Evolutionary conservation across 2,329 filamentous ascomycete species (phyloP), one percentile per base, ranked within the genome.

Genomic region (Phyllosticta citribraziliensis): DNA sequence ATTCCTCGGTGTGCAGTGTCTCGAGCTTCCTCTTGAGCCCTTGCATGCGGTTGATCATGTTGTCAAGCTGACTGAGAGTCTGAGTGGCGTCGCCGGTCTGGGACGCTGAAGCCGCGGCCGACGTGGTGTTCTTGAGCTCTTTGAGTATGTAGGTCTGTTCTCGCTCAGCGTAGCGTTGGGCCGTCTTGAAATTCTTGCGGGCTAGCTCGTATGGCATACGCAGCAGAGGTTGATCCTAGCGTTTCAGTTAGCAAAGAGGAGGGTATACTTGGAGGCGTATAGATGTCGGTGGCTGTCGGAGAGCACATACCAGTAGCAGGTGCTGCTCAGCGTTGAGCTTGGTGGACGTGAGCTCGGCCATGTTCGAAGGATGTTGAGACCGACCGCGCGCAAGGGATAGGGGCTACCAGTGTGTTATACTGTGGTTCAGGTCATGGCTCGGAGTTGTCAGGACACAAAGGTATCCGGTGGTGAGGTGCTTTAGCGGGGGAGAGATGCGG

Each of bases 141-240:
- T 83, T 81, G 68, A 84, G 85, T 65, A 91, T 76, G 56, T 80
- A 79, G 19, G 81, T 80, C 64, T 83, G 84, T 67, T 89, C 85
- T 70, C 86, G 87, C 71, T 93, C 89, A 72, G 91, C 84, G 65
- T 84, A 80, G 70, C 88, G 86, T 72, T 91, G 89, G 52, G 88
- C 88, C 3, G 87, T 85, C 69, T 96, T 94, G 77, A 97, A 95
- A 77, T 96, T 97, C 73, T 94, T 93, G 61, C 91, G 88, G 22
- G 95, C 86, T 62, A 97, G 88, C 73, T 97, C 94, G 75, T 93
- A 88, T 19, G 94, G 94, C 22, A 97, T 85, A 35, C 92, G 91
- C 66, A 99, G 85, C 66, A 97, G 88, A 3, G 93, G 88, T 82
- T 97, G 93, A 71, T 99, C 94, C 91, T 93, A 66, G 56, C 68